A percentile compares a stretch with the other conserved stretches of the same genome.
Evolutionary conservation across 176 grass and related monocot genomes (phyloP).

Genomic region (Triticum monococcum): DNA sequence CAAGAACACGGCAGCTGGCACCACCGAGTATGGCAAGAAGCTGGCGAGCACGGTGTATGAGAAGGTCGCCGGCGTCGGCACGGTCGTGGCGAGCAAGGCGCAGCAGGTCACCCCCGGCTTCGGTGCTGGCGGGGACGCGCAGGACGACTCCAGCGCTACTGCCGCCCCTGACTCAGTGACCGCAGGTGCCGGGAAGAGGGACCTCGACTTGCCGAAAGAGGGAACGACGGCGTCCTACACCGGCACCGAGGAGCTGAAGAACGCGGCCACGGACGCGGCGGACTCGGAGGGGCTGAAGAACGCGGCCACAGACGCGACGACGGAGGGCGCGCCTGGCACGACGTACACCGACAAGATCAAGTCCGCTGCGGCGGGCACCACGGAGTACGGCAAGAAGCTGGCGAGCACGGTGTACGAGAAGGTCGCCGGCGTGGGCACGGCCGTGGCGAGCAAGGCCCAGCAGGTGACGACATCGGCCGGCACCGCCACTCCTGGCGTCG

Average conservation of each 20-base stretch:
- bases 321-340: neutral
- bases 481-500: conserved; percentile 4
- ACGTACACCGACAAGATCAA: conserved; percentile 60
- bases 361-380: conserved; percentile 47
- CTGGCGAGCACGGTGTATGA: conserved; percentile 58
- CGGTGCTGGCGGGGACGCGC: neutral
- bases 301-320: neutral
- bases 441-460: conserved; percentile 42
- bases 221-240: conserved; percentile 5
- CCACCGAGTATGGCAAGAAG: conserved; percentile 61
- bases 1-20: conserved; percentile 46
- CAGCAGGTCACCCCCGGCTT: conserved; percentile 14
- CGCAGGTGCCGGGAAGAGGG: neutral
- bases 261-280: neutral
- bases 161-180: neutral
- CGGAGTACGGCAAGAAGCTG: conserved; percentile 65
- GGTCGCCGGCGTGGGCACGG: conserved; percentile 45
- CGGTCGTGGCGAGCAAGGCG: conserved; percentile 43
- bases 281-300: conserved; percentile 16
- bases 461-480: neutral
- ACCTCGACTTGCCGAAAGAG: neutral
- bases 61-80: conserved; percentile 54
- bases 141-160: neutral
- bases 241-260: neutral
- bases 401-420: conserved; percentile 60